Percentiles rank a stretch among this genome's conserved stretches.
phyloP scores from a whole-genome alignment of 768 basidiomycete genomes.

The Inosperma sp. region DNA sequence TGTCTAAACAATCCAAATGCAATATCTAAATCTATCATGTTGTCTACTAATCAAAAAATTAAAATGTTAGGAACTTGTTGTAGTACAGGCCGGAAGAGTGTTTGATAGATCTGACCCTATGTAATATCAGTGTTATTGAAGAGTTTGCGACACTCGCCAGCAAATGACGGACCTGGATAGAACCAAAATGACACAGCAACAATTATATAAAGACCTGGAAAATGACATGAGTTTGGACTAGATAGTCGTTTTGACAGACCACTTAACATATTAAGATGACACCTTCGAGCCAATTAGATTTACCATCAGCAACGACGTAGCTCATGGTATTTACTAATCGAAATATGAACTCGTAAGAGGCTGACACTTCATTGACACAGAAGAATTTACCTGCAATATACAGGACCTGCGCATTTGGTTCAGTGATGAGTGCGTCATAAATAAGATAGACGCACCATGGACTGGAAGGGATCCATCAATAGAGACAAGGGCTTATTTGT shows the following conservation, averaged over 20 bases:
- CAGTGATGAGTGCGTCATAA: slow-evolving; percentile 1
- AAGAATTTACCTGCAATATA: slow-evolving; percentile 43
- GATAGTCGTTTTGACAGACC: not conserved
- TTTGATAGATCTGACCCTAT: slow-evolving; percentile 7
- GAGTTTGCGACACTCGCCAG: not conserved
- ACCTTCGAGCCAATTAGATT: slow-evolving; percentile 91
- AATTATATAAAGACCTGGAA: slow-evolving; percentile 59
- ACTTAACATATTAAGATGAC: slow-evolving; percentile 64
- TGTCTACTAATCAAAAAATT: too few species aligned
- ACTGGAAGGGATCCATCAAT: slow-evolving; percentile 85
- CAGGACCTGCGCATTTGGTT: slow-evolving; percentile 29
- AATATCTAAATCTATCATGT: too few species aligned
- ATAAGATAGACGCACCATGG: slow-evolving; percentile 35
- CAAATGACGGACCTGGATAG: slow-evolving; percentile 48
- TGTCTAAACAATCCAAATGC: too few species aligned
- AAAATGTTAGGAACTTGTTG: not conserved
- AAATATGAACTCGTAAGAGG: not conserved
- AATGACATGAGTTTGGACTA: not conserved
- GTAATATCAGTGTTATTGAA: not conserved
- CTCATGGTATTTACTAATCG: slow-evolving; percentile 74
- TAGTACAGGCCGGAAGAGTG: slow-evolving; percentile 3
- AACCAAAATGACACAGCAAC: slow-evolving; percentile 75
- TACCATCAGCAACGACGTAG: slow-evolving; percentile 81
- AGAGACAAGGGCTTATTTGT: slow-evolving; percentile 75
- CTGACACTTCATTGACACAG: not conserved